Conservation (phyloP, 202 grass and related monocot genomes). For the Miscanthus sacchariflorus region DNA sequence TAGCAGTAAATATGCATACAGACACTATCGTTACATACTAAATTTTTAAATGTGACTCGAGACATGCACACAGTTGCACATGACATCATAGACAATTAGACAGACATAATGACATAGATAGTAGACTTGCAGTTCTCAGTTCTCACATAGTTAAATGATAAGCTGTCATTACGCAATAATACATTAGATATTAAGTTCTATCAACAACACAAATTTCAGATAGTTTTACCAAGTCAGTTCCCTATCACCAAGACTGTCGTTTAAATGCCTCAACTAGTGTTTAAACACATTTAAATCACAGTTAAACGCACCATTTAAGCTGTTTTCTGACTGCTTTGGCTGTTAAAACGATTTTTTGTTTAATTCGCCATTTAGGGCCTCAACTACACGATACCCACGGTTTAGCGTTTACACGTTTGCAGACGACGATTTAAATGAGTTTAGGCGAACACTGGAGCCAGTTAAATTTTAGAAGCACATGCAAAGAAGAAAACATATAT, state of each 20-base stretch:
- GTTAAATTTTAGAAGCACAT: constrained; percentile 15
- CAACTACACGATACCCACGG: not conserved
- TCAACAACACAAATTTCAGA: not conserved
- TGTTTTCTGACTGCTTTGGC: not conserved
- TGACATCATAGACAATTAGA: not conserved
- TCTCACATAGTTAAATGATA: not conserved
- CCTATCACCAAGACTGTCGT: not conserved
- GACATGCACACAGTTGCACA: not conserved
- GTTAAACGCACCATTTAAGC: not conserved
- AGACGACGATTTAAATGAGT: not conserved
- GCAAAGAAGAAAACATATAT: constrained; percentile 23
- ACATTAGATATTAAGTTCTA: not conserved
- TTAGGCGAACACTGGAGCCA: not conserved
- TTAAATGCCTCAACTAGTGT: not conserved
- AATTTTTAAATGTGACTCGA: not conserved
- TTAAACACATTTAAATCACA: not conserved
- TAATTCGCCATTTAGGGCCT: not conserved
- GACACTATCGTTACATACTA: not conserved
- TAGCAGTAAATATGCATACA: not conserved
- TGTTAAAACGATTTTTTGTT: not conserved
- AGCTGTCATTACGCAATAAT: not conserved
- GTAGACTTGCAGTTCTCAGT: not conserved
- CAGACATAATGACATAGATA: not conserved
- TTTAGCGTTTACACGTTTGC: not conserved
- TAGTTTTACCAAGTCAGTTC: not conserved